A percentile compares a stretch with the other conserved stretches of the same genome.
Evolutionary conservation across 495 filamentous ascomycete species (phyloP).

Genomic region (Penicillium coffeae): DNA sequence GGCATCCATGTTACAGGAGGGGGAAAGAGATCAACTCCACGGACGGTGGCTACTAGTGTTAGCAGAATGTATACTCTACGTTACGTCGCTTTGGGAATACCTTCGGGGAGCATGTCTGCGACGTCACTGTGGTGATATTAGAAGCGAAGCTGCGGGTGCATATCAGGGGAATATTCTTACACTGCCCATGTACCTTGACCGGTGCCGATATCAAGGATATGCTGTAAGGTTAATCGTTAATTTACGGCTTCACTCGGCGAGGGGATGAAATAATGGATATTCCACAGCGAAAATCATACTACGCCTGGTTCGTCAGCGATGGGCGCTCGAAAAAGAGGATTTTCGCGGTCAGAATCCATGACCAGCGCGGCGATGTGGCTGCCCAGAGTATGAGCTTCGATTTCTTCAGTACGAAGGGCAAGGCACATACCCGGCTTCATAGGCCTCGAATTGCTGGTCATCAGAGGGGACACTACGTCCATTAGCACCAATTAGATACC

Average conservation of each 20-base stretch:
- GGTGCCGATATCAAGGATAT: conserved; percentile 16
- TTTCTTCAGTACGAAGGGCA: neutral
- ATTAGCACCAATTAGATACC: neutral
- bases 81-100: no score
- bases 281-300: no score
- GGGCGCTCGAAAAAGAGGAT: conserved; percentile 15
- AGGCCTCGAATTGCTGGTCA: conserved; percentile 6
- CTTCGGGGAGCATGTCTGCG: conserved; percentile 2
- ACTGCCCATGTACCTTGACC: conserved; percentile 9
- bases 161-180: no score
- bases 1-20: conserved; percentile 12
- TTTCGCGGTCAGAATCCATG: conserved; percentile 10
- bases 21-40: conserved; percentile 14
- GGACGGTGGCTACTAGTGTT: conserved; percentile 5
- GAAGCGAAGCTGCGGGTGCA: no score
- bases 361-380: conserved; percentile 18
- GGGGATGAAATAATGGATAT: no score
- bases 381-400: neutral
- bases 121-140: conserved; percentile 4
- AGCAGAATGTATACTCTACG: neutral
- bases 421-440: conserved; percentile 2
- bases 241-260: neutral
- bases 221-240: conserved; percentile 7
- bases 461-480: neutral
- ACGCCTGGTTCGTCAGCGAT: conserved; percentile 15